Percentiles rank a stretch among this genome's conserved stretches.
Evolutionary conservation across 2,329 filamentous ascomycete species (phyloP).

Genomic region (Sodiomyces alkalinus): DNA sequence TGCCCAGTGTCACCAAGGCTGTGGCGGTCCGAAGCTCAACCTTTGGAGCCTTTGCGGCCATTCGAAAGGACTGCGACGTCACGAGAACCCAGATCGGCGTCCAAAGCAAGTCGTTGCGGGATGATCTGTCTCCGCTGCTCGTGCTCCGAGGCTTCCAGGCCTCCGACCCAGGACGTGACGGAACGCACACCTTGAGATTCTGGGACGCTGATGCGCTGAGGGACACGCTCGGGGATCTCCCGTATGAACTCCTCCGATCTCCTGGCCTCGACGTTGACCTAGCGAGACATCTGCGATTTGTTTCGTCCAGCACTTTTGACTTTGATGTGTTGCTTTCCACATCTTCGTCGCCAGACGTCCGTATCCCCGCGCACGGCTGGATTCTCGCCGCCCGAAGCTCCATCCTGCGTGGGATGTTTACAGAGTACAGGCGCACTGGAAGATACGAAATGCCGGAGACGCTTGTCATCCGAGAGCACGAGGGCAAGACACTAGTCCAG

Average conservation of each 20-base stretch:
- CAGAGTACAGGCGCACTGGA: constrained; percentile 38
- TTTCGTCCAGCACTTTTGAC: constrained; percentile 22
- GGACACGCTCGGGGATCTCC: constrained; percentile 34
- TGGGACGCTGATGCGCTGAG: constrained; percentile 28
- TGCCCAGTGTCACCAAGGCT: constrained; percentile 77
- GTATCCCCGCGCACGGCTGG: constrained; percentile 72
- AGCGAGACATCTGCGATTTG: constrained; percentile 27
- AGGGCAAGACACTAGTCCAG: constrained; percentile 40
- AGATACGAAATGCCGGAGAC: constrained; percentile 43
- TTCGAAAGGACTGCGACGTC: constrained; percentile 72
- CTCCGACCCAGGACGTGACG: constrained; percentile 18
- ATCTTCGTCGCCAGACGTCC: constrained; percentile 50
- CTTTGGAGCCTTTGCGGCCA: constrained; percentile 78
- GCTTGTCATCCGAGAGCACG: constrained; percentile 35
- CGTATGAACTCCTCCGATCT: constrained; percentile 41
- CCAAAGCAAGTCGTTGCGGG: constrained; percentile 53
- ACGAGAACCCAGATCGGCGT: constrained; percentile 57
- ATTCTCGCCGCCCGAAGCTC: constrained; percentile 61
- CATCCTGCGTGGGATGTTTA: constrained; percentile 46
- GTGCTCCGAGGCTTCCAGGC: constrained; percentile 47
- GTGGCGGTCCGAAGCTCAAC: constrained; percentile 73
- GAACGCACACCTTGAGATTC: constrained; percentile 22
- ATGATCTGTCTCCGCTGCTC: constrained; percentile 55
- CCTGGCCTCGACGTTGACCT: constrained; percentile 53
- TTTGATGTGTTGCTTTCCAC: constrained; percentile 31